Evolutionary conservation across 1,139 yeast genomes (phyloP).

Genomic region (Candida sanyaensis): DNA sequence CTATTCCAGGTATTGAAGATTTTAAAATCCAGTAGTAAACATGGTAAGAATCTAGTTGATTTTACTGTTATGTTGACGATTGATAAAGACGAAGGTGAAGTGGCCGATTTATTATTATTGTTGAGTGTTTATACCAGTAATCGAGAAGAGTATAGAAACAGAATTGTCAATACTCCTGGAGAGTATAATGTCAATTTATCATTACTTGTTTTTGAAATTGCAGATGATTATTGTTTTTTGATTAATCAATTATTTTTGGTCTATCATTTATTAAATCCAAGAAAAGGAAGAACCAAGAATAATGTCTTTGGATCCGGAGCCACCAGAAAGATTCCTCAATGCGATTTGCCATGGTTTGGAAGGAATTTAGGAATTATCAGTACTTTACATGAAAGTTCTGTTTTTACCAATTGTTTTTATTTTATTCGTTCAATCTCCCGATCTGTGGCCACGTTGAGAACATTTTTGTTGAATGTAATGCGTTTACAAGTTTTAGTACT

Average conservation of each 20-base stretch:
- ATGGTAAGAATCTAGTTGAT: constrained; percentile 26
- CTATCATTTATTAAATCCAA: constrained; percentile 17
- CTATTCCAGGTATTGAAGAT: constrained; percentile 22
- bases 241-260: constrained; percentile 28
- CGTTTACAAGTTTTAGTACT: constrained; percentile 25
- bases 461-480: constrained; percentile 58
- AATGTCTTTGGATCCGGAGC: background rate
- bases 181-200: constrained; percentile 16
- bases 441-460: constrained; percentile 68
- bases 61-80: constrained; percentile 21
- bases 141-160: constrained; percentile 38
- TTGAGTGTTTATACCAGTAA: constrained; percentile 40
- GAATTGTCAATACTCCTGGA: constrained; percentile 26
- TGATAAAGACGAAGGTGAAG: constrained; percentile 11
- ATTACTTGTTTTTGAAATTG: constrained; percentile 30
- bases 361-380: constrained; percentile 30
- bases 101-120: constrained; percentile 37
- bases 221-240: constrained; percentile 33
- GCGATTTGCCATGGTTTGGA: constrained; percentile 30
- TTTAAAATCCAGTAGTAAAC: constrained; percentile 23
- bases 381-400: constrained; percentile 26
- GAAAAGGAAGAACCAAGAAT: background rate
- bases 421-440: constrained; percentile 73
- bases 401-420: constrained; percentile 50
- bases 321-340: constrained; percentile 7